Evolutionary conservation across 352 stramenopile genomes (phyloP), one percentile per base, ranked within the genome.

Genomic region (Peronosclerospora sorghi): DNA sequence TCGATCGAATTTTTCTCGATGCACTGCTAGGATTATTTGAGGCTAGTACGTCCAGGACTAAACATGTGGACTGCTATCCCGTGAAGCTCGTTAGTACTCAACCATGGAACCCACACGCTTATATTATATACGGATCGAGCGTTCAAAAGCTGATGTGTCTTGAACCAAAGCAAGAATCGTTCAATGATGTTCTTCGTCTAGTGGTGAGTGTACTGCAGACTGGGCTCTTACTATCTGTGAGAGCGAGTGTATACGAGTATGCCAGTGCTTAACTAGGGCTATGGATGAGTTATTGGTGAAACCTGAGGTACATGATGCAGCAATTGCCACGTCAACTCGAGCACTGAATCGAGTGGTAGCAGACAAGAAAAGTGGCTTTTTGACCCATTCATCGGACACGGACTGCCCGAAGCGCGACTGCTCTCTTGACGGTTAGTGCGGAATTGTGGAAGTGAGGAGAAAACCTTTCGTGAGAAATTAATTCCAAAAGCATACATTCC

Each of bases 51-150:
- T 41, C 42, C 2, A 54, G 51, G 12, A 24, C 28, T 0, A 51
- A 55, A 13, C n/a, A 37, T 3, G 45, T 63, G 32, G 56, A 32
- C 20, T 29, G 59, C 35, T 49, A 63, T 51, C 53, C 61, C 8
- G 56, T 77, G 51, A 83, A 27, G 69, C 76, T 18, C 76, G 66
- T 66, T 71, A 80, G 7, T 51, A n/a, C n/a, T n/a, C n/a, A n/a
- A n/a, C n/a, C n/a, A n/a, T n/a, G n/a, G n/a, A n/a, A n/a, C n/a
- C n/a, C 71, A 1, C 58, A 56, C 1, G 67, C 68, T 6, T 85
- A 86, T 45, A 48, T 70, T 19, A 21, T 84, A 7, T 64, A 67
- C 32, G 69, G 59, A 8, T 21, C 66, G 0, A 56, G 64, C 12
- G 46, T 80, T n/a, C 58, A 80, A 30, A 84, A 83, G 48, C 59